phyloP scores from a whole-genome alignment of 2,329 filamentous ascomycete genomes.

The Arthrinium phaeospermum region DNA sequence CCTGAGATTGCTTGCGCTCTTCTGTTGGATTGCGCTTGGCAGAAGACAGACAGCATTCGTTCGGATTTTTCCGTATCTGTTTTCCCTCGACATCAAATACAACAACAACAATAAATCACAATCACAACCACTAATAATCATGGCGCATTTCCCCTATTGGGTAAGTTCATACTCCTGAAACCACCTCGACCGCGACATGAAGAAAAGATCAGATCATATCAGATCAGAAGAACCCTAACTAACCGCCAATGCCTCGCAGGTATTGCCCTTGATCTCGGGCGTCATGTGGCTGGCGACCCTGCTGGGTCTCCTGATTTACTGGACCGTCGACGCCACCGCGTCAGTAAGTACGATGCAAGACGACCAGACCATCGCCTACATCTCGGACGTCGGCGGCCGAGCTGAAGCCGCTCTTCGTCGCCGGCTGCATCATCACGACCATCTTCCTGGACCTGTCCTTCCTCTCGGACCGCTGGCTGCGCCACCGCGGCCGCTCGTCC shows the following conservation, averaged over 20 bases:
- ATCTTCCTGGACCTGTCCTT: slow-evolving; percentile 84
- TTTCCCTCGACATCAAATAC: neutral
- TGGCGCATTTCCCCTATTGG: slow-evolving; percentile 21
- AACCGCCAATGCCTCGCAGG: slow-evolving; percentile 41
- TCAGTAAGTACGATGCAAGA: slow-evolving; percentile 65
- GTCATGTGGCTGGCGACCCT: slow-evolving; percentile 71
- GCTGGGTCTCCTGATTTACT: slow-evolving; percentile 72
- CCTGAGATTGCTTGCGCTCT: neutral
- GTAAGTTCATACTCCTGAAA: neutral
- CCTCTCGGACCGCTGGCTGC: slow-evolving; percentile 80
- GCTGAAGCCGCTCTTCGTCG: slow-evolving; percentile 80
- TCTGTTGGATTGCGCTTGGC: neutral
- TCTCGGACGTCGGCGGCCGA: slow-evolving; percentile 66
- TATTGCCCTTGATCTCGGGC: slow-evolving; percentile 73
- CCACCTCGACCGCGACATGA: no score
- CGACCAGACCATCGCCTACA: slow-evolving; percentile 70
- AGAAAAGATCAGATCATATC: neutral
- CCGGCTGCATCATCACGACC: slow-evolving; percentile 73
- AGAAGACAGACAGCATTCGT: neutral
- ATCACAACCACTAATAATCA: neutral
- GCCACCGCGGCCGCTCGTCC: slow-evolving; percentile 81
- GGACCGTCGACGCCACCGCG: slow-evolving; percentile 63
- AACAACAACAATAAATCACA: neutral
- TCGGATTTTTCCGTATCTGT: neutral
- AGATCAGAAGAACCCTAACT: neutral